These are phyloP conservation scores for Tolypocladium nubicola DNA, from an alignment of 2,329 filamentous ascomycete species.

Conservation along the genomic window DNA sequence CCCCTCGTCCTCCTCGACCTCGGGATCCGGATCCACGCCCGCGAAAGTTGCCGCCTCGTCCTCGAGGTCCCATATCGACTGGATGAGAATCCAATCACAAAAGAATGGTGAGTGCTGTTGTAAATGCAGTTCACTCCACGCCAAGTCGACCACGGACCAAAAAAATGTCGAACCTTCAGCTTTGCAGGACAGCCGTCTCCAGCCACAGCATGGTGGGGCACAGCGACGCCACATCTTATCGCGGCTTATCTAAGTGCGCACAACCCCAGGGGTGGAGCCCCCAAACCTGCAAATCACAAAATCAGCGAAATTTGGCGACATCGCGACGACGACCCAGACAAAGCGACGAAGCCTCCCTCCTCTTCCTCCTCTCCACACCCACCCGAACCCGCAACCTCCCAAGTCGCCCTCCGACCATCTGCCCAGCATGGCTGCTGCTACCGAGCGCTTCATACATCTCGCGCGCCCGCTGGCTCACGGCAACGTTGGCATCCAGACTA, in stretches of 20 bases:
- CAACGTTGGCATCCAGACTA: constrained; percentile 67
- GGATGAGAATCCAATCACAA: background rate
- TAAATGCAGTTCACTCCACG: background rate
- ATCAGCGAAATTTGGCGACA: constrained; percentile 28
- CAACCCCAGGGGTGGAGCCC: constrained; percentile 34
- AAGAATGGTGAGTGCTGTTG: background rate
- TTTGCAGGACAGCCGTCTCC: constrained; percentile 19
- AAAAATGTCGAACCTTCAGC: constrained; percentile 12
- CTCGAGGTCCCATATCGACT: constrained; percentile 23
- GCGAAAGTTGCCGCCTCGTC: constrained; percentile 21
- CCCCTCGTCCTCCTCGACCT: constrained; percentile 10
- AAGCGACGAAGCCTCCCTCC: constrained; percentile 14
- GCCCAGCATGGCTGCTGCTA: constrained; percentile 67
- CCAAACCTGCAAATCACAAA: constrained; percentile 32
- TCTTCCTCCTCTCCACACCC: constrained; percentile 7
- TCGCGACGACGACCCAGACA: constrained; percentile 17
- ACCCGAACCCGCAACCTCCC: constrained; percentile 8
- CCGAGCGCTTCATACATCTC: constrained; percentile 87
- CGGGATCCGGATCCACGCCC: constrained; percentile 20
- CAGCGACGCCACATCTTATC: constrained; percentile 26
- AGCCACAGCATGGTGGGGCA: constrained; percentile 23
- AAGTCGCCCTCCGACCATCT: constrained; percentile 14
- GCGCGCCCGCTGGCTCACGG: constrained; percentile 83
- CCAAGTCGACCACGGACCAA: background rate
- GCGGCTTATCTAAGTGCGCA: constrained; percentile 43